Evolutionary conservation across 805 yeast genomes (phyloP), one percentile per base, ranked within the genome.

Genomic region (Isabelozyma pseudorhagii): DNA sequence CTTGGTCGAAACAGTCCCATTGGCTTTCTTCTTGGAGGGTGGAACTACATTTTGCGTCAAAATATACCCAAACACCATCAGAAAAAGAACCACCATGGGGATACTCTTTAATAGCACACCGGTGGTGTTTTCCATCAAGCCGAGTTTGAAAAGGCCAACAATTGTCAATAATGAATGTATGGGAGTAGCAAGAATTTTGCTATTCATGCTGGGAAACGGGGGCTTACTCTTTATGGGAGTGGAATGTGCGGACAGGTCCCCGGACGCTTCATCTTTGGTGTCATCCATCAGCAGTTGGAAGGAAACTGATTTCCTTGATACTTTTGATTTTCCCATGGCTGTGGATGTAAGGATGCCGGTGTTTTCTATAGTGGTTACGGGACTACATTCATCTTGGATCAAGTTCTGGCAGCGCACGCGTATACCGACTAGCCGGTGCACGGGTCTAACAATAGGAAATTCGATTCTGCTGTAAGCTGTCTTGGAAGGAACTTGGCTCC

Each of bases 81-180:
- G 71, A 5, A 59, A 14, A 5, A 60, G 56, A 2, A 66, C 15
- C 18, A 69, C 57, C 4, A 56, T 53, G 8, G 62, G 27, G 2
- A 66, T 57, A 1, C 75, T 71, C 50, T 56, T 55, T 5, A 56
- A 47, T 60, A 74, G 56, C 1, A 59, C 54, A 1, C 44, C 49
- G 27, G 50, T 52, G 11, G 64, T 59, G 42, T 68, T 48, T 8
- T 52, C 46, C 0, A 69, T 62, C 14, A 73, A 52, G 8, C 74
- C 76, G 18, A 51, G 42, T 27, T 56, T 41, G 53, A 69, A 71
- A 67, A 72, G 63, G 8, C 61, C 66, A 27, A 42, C 48, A 25
- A 72, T 53, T 3, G 66, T 45, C 8, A 63, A 34, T 18, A 65
- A 52, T 25, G 62, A 57, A 51, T 69, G 77, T 43, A 62, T 48